Base-by-base conservation (phyloP, 208 protist species). In the Herpetomonas samuelpessoai region DNA sequence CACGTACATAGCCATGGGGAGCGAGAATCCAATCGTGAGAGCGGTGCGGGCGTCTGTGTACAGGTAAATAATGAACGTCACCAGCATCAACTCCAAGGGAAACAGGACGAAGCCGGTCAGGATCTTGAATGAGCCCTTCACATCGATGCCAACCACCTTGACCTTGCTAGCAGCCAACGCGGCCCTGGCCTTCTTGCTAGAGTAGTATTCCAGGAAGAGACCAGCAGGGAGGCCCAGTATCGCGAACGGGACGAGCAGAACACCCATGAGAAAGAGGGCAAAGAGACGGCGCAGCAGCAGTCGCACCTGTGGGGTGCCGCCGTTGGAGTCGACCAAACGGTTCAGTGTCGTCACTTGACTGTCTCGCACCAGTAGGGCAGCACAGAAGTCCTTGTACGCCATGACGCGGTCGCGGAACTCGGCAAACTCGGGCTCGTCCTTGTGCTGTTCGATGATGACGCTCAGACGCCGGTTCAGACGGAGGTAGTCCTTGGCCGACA, bases 1-100 rank as follows among this genome's bases (percentile, higher is more conserved):
- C 27, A 93, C 83, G 74, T 96, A 96, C 83, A 92, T 87, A 7
- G 85, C 80, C 88, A 96, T 92, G n/a, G 91, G 91, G 48, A 94
- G 74, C 29, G 73, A 82, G 58, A 94, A 80, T 24, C 79, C 68
- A 19, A 92, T 62, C 0, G 86, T 79, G 14, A 90, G 52, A 3
- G 87, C 83, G 9, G 83, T 91, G 41, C 79, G 81, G 19, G 71
- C 30, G 66, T 92, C 77, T 1, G 77, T 79, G 62, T 71, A 92
- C 10, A 85, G 18, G 56, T 69, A 89, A 0, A 83, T 80, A 24
- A 89, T 62, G 22, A 88, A 55, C 10, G 80, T 71, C 29, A 92
- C 65, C 30, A 88, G 26, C 35, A 80, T 53, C 46, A 94, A 82
- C 27, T 74, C 71, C 6, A 77, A 28, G 10, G 87, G 88, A 22